Evolutionary conservation across 2,329 filamentous ascomycete species (phyloP).

Genomic region (Teratosphaeria nubilosa): DNA sequence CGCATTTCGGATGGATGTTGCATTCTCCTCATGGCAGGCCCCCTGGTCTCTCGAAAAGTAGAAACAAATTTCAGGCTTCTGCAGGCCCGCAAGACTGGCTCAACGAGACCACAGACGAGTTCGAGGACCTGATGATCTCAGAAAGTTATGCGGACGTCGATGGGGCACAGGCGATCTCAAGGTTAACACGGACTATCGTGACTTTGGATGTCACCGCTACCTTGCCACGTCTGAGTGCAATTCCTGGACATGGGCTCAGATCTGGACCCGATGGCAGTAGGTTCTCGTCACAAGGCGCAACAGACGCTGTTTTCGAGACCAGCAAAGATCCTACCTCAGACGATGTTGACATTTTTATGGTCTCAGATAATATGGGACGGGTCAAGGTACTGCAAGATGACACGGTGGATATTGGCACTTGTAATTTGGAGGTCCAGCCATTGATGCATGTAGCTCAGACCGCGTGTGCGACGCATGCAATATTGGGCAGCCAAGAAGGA

Average conservation of each 20-base stretch:
- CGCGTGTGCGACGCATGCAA: constrained; percentile 62
- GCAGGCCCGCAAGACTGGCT: constrained; percentile 18
- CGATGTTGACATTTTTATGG: constrained; percentile 13
- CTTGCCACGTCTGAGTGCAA: constrained; percentile 54
- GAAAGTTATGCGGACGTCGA: background rate
- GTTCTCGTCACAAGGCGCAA: constrained; percentile 17
- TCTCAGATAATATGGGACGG: constrained; percentile 10
- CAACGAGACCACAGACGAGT: constrained; percentile 3
- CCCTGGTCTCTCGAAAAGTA: constrained; percentile 2
- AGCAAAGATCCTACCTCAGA: constrained; percentile 4
- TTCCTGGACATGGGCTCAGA: constrained; percentile 41
- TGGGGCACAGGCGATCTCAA: constrained; percentile 3
- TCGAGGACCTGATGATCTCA: background rate
- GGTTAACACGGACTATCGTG: constrained; percentile 60
- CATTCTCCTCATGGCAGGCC: constrained; percentile 5
- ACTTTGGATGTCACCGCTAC: constrained; percentile 67
- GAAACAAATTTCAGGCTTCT: constrained; percentile 11
- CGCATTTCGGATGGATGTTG: constrained; percentile 16
- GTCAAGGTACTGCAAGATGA: constrained; percentile 21
- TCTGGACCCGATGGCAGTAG: constrained; percentile 16
- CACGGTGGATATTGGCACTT: constrained; percentile 19
- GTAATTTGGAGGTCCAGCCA: constrained; percentile 7
- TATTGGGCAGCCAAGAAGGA: constrained; percentile 37
- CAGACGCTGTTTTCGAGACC: constrained; percentile 16
- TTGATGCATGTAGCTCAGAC: constrained; percentile 59